Evolutionary conservation across 2,329 filamentous ascomycete genomes (phyloP), one percentile per base, ranked within the genome.

Genomic region (Corinectria fuckeliana): DNA sequence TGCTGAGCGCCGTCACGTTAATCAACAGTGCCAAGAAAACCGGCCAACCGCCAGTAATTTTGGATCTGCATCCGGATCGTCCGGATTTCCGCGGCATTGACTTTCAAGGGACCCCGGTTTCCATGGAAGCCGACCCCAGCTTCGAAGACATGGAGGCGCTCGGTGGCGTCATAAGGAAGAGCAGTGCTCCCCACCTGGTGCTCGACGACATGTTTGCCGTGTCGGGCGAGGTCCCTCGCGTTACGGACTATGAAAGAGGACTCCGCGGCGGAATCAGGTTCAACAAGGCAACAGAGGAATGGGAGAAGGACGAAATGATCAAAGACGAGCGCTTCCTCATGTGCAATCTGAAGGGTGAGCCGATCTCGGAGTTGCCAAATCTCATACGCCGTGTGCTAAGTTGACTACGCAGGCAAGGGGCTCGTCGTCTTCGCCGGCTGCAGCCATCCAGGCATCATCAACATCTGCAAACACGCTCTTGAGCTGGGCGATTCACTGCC

Each of bases 361-460:
- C 5, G 21, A 11, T 38, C 2, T 16, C 2, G 14, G 32, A 13
- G 14, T 1, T 11, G 5, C 11, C 18, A 18, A 36, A 3, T 32
- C 38, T 30, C 26, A 58, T 36, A 21, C 30, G 30, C 13, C 4
- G 28, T 13, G 13, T 36, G 6, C n/a, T 36, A 18, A 36, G 2
- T 1, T 3, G 2, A 16, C 2, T 1, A 20, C 18, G 18, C 25
- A 63, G 57, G 54, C 20, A 47, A 52, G 20, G 83, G 83, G 0
- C 74, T 85, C 3, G 80, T 86, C 2, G 74, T 85, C 18, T 83
- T 86, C 66, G 84, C 82, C 0, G 83, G 82, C 10, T 86, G 83
- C 71, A 82, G 80, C 62, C 83, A 86, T 56, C 81, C 82, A 0
- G 83, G 83, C 0, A 79, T 85, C 7, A 78, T 85, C 52, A 86